A percentile compares a stretch with the other conserved stretches of the same genome.
These are phyloP conservation scores for Aulographum hederae DNA, from an alignment of 2,329 filamentous ascomycete species.

Conservation along the genomic window DNA sequence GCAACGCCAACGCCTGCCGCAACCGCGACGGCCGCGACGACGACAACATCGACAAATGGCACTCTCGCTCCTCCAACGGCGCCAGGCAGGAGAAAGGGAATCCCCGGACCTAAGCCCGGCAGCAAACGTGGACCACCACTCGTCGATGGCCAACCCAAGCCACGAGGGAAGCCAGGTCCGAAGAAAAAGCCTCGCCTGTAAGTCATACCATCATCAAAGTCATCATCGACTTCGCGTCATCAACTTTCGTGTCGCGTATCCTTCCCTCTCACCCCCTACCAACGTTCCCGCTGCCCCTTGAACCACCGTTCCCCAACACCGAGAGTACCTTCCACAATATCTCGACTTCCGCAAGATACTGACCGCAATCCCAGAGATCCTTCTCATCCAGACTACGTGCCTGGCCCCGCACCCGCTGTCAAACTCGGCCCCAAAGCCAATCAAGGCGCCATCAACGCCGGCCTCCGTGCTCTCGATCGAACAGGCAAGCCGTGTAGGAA, in stretches of 20 bases:
- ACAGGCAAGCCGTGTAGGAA: constrained; percentile 81
- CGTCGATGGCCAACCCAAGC: constrained; percentile 46
- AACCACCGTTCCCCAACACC: no score
- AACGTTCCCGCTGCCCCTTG: no score
- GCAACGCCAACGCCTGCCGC: constrained; percentile 17
- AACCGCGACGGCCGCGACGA: constrained; percentile 15
- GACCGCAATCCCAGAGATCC: no score
- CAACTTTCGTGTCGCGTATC: no score
- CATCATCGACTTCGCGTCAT: no score
- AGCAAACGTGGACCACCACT: constrained; percentile 33
- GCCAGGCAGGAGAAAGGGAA: constrained; percentile 56
- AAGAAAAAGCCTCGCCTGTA: constrained; percentile 95
- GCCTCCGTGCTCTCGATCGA: constrained; percentile 81
- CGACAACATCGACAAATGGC: no score
- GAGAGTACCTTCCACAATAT: no score
- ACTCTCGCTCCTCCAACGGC: constrained; percentile 25
- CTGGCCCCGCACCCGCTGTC: constrained; percentile 22
- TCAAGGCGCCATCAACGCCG: constrained; percentile 91
- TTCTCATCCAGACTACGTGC: no score
- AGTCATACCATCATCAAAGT: constrained; percentile 22
- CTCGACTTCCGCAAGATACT: no score
- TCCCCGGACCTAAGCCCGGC: constrained; percentile 48
- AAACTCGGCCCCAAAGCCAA: constrained; percentile 95
- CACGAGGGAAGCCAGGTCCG: constrained; percentile 74
- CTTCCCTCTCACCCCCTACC: no score